Conservation (phyloP, 352 stramenopile genomes). For the Phytophthora sp. region DNA sequence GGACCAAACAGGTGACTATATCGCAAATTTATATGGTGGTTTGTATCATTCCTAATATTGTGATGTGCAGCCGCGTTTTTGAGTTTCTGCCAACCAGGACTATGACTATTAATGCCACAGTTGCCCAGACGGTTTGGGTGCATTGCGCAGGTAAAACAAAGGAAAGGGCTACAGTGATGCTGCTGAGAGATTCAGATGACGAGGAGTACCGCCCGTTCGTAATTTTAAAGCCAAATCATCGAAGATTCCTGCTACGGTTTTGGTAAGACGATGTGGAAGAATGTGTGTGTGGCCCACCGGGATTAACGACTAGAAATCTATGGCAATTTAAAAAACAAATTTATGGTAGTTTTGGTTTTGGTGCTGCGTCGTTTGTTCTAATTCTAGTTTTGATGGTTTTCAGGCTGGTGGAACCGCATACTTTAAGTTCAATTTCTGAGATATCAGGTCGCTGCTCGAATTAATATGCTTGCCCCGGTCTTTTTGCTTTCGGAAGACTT, state of each 20-base stretch:
- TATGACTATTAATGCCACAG: not conserved
- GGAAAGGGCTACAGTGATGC: not conserved
- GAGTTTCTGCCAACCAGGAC: not conserved
- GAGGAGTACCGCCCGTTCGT: not conserved
- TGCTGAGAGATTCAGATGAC: not conserved
- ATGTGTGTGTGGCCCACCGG: not conserved
- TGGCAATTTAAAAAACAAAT: no score
- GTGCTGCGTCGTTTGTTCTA: no score
- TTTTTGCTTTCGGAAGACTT: no score
- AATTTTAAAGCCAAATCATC: not conserved
- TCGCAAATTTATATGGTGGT: not conserved
- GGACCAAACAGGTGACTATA: constrained; percentile 4
- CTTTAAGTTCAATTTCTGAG: no score
- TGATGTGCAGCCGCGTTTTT: not conserved
- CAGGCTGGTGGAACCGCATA: no score
- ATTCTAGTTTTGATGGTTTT: no score
- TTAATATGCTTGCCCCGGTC: no score
- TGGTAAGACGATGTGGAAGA: not conserved
- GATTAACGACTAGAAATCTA: not conserved
- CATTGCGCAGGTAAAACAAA: not conserved
- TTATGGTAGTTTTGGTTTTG: no score
- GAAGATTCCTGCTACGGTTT: not conserved
- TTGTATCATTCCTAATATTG: no score
- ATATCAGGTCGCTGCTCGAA: no score
- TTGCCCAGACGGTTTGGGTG: not conserved